Percentiles rank a stretch among this genome's conserved stretches.
phyloP scores from a whole-genome alignment of 140 eudicot species.

The Cichorium intybus region DNA sequence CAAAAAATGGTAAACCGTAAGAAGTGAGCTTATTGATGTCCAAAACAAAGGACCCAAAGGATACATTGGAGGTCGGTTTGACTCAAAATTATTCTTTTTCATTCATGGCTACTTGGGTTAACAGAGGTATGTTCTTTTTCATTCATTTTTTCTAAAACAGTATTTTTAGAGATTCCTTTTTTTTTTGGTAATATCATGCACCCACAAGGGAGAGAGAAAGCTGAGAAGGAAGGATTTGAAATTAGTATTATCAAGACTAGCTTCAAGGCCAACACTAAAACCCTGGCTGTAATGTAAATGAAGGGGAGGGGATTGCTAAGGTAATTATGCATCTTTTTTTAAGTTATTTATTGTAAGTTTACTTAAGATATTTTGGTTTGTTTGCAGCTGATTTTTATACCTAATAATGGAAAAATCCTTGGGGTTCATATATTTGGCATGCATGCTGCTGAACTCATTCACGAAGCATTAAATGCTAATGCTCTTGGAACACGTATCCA shows the following conservation, averaged over 20 bases:
- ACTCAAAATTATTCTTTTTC: constrained; percentile 3
- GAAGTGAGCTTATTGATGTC: constrained; percentile 91
- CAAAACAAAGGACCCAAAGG: constrained; percentile 91
- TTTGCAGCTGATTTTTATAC: constrained; percentile 83
- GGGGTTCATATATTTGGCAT: constrained; percentile 95
- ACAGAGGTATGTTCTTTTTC: constrained; percentile 61
- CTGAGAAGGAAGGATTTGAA: too few relatives aligned
- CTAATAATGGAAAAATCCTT: constrained; percentile 94
- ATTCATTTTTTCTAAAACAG: background rate
- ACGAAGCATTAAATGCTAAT: constrained; percentile 93
- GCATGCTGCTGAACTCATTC: constrained; percentile 98
- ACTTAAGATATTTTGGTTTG: constrained; percentile 11
- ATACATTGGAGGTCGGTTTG: constrained; percentile 75
- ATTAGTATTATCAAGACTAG: too few relatives aligned
- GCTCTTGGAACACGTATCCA: constrained; percentile 90
- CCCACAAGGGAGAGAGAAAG: constrained; percentile 97
- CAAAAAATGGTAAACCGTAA: constrained; percentile 95
- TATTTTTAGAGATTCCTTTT: constrained; percentile 12
- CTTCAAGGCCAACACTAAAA: too few relatives aligned
- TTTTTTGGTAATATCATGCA: constrained; percentile 30
- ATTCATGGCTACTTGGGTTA: constrained; percentile 43
- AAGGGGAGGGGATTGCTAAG: constrained; percentile 98
- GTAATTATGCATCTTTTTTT: constrained; percentile 24
- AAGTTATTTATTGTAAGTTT: background rate
- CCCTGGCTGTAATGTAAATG: constrained; percentile 91